A percentile compares a stretch with the other conserved stretches of the same genome.
phyloP scores from a whole-genome alignment of 2,329 filamentous ascomycete species.

The Simplicillium aogashimaense region DNA sequence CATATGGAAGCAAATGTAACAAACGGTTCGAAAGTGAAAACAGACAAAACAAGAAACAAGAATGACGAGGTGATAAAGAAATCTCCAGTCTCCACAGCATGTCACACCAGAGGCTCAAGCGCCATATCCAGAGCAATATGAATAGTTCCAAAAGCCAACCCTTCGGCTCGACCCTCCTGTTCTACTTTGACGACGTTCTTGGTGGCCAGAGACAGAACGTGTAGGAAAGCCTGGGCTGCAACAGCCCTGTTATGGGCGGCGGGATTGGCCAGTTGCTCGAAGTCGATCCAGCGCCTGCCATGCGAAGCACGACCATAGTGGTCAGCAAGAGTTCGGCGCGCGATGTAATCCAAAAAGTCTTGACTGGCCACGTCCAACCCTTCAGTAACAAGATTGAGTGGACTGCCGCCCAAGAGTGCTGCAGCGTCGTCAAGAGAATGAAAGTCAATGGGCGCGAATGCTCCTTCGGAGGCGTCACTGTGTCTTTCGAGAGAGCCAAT shows the following conservation, averaged over 20 bases:
- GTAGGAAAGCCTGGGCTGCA: slow-evolving; percentile 67
- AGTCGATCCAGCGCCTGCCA: slow-evolving; percentile 43
- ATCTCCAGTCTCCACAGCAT: not conserved
- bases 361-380: slow-evolving; percentile 33
- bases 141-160: slow-evolving; percentile 35
- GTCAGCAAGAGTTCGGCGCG: slow-evolving; percentile 22
- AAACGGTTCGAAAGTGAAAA: not conserved
- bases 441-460: slow-evolving; percentile 20
- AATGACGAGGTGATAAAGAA: slow-evolving; percentile 1
- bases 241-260: slow-evolving; percentile 43
- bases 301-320: slow-evolving; percentile 21
- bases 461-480: slow-evolving; percentile 29
- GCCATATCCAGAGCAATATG: slow-evolving; percentile 23
- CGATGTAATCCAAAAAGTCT: slow-evolving; percentile 35
- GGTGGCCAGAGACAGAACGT: slow-evolving; percentile 61
- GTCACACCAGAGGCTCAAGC: too few relatives aligned
- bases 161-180: slow-evolving; percentile 37
- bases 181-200: slow-evolving; percentile 52
- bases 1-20: slow-evolving; percentile 4
- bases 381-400: slow-evolving; percentile 10
- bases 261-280: slow-evolving; percentile 60
- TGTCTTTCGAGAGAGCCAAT: slow-evolving; percentile 33
- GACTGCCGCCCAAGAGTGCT: not conserved
- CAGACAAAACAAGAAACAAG: not conserved
- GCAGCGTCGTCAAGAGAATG: too few relatives aligned